These are phyloP conservation scores for Rhizomucor miehei DNA, from an alignment of 371 early-diverging fungal species.

Conservation along the genomic window DNA sequence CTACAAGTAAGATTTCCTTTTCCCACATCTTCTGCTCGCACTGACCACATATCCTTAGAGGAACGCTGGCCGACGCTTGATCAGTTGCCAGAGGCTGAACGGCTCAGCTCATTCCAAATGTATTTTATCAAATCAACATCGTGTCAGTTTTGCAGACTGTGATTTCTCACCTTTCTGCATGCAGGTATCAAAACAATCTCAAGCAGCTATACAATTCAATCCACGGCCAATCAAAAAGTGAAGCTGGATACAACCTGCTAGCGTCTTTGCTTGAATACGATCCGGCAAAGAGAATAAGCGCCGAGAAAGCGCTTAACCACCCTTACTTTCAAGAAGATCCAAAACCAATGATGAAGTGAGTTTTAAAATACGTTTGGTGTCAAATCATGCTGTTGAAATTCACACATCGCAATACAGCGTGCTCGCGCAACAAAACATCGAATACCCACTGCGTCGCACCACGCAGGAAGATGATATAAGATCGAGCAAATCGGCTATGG, in stretches of 20 bases:
- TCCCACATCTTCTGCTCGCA: not conserved
- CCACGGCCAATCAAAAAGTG: constrained; percentile 52
- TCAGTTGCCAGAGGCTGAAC: constrained; percentile 68
- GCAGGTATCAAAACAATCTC: constrained; percentile 48
- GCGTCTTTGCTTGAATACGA: constrained; percentile 89
- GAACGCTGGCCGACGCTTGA: constrained; percentile 78
- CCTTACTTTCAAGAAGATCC: constrained; percentile 94
- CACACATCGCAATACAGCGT: constrained; percentile 30
- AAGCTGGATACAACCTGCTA: constrained; percentile 72
- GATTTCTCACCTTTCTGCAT: constrained; percentile 6
- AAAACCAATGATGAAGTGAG: constrained; percentile 71
- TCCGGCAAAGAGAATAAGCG: constrained; percentile 85
- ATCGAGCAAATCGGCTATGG: constrained; percentile 28
- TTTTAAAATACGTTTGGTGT: not conserved
- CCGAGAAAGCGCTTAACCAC: constrained; percentile 85
- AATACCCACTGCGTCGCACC: constrained; percentile 63
- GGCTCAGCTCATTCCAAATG: constrained; percentile 56
- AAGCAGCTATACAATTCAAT: constrained; percentile 41
- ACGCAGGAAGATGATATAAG: constrained; percentile 70
- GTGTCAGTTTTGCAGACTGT: not conserved
- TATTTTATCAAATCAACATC: constrained; percentile 18
- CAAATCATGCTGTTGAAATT: not conserved
- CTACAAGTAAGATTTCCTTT: constrained; percentile 62
- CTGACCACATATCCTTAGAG: constrained; percentile 44
- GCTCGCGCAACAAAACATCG: constrained; percentile 54